Conservation (phyloP, 1,284 basidiomycete genomes). For the Bondarzewia mesenterica region DNA sequence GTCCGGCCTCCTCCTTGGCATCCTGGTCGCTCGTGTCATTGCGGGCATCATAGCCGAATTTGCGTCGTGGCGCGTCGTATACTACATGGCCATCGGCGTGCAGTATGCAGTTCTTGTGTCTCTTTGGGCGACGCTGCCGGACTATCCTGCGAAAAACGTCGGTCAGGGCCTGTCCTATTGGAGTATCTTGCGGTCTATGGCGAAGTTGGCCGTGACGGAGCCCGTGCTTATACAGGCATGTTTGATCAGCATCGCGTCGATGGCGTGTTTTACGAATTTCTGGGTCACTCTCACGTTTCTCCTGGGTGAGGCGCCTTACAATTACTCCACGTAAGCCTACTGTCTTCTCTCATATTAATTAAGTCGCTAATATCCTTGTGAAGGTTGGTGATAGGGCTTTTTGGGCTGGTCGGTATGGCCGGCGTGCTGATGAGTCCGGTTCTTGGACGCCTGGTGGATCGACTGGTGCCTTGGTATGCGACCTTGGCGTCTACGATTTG, state of each 20-base stretch:
- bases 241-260: conserved; percentile 31
- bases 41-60: conserved; percentile 40
- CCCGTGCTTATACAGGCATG: conserved; percentile 42
- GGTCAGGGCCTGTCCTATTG: conserved; percentile 30
- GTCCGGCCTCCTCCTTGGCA: conserved; percentile 39
- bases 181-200: conserved; percentile 39
- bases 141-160: conserved; percentile 39
- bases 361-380: too few species aligned
- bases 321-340: conserved; percentile 21
- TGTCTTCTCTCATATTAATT: neutral
- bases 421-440: conserved; percentile 39
- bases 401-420: conserved; percentile 44
- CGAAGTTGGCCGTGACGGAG: conserved; percentile 37
- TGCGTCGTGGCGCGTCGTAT: conserved; percentile 37
- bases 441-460: conserved; percentile 41
- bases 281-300: conserved; percentile 49
- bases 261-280: conserved; percentile 24
- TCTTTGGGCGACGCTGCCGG: conserved; percentile 36
- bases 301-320: conserved; percentile 38
- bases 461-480: conserved; percentile 41
- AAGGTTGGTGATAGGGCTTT: conserved; percentile 45
- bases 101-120: conserved; percentile 26
- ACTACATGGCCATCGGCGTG: conserved; percentile 36
- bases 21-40: conserved; percentile 41
- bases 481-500: conserved; percentile 30